Evolutionary conservation across 345 rosid species (phyloP).

Genomic region (Eutrema japonicum): DNA sequence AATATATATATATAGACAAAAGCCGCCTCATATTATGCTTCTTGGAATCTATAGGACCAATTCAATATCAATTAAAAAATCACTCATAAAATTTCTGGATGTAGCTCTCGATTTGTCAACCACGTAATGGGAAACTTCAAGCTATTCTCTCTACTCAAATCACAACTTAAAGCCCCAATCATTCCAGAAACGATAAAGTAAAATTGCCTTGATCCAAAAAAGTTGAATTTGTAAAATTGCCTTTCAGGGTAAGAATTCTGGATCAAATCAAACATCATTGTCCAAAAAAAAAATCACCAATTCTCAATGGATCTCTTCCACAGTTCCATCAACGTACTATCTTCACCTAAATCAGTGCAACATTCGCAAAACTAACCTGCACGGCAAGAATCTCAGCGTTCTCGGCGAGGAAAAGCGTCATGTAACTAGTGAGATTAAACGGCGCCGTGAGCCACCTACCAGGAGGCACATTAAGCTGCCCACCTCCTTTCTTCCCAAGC

Average conservation of each 20-base stretch:
- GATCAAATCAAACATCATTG: neutral
- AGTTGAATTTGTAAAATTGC: neutral
- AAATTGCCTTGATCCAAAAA: neutral
- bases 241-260: neutral
- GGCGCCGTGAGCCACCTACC: constrained; percentile 96
- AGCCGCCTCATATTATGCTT: neutral
- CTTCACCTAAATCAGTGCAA: neutral
- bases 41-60: constrained; percentile 4
- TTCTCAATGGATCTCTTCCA: neutral
- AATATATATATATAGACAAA: neutral
- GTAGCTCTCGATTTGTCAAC: neutral
- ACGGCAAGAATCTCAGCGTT: constrained; percentile 85
- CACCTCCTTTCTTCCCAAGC: constrained; percentile 77
- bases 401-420: constrained; percentile 85
- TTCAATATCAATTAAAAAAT: neutral
- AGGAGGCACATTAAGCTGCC: constrained; percentile 91
- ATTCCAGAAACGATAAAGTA: neutral
- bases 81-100: neutral
- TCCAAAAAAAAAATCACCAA: neutral
- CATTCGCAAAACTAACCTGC: constrained; percentile 51
- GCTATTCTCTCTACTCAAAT: constrained; percentile 13
- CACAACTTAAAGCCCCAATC: neutral
- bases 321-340: neutral
- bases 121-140: neutral
- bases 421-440: constrained; percentile 90